These are phyloP conservation scores for Teratosphaeria nubilosa DNA, from an alignment of 2,329 filamentous ascomycete genomes.

Conservation along the genomic window DNA sequence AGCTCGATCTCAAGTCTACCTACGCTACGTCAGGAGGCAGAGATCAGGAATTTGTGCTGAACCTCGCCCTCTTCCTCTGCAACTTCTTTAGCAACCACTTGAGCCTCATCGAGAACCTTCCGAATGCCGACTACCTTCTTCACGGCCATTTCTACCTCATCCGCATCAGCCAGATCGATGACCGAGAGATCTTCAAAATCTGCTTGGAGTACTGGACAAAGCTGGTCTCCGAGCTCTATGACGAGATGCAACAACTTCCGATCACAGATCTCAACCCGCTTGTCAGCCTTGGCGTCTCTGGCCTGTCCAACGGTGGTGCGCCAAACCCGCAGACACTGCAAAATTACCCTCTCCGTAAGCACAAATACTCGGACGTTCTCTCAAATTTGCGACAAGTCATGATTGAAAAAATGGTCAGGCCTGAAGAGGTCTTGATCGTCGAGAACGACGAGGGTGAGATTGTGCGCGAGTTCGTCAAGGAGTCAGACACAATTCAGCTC, in stretches of 20 bases:
- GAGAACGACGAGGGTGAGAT: slow-evolving; percentile 99
- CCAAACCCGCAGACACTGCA: slow-evolving; percentile 75
- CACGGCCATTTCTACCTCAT: slow-evolving; percentile 98
- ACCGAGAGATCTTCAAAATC: slow-evolving; percentile 99
- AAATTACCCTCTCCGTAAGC: slow-evolving; percentile 89
- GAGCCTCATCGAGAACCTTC: slow-evolving; percentile 86
- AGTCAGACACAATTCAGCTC: slow-evolving; percentile 95
- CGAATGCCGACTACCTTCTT: slow-evolving; percentile 86
- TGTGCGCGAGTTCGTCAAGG: slow-evolving; percentile 97
- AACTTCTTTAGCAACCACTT: slow-evolving; percentile 96
- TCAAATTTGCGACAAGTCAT: slow-evolving; percentile 93
- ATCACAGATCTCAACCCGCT: slow-evolving; percentile 89
- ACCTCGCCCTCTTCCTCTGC: slow-evolving; percentile 87
- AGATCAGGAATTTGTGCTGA: slow-evolving; percentile 97
- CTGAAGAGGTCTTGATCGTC: slow-evolving; percentile 96
- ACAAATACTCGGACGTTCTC: slow-evolving; percentile 92
- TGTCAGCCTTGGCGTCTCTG: slow-evolving; percentile 62
- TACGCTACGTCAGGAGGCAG: slow-evolving; percentile 84
- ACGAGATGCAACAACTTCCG: slow-evolving; percentile 95
- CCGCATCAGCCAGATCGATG: slow-evolving; percentile 95
- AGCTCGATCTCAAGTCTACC: slow-evolving; percentile 80
- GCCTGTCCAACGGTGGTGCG: slow-evolving; percentile 67
- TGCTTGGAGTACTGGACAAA: slow-evolving; percentile 99
- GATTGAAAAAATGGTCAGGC: slow-evolving; percentile 99
- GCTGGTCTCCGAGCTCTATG: slow-evolving; percentile 92